A percentile compares a stretch with the other conserved stretches of the same genome.
phyloP scores from a whole-genome alignment of 768 basidiomycete species.

The Tricholoma furcatifolium region DNA sequence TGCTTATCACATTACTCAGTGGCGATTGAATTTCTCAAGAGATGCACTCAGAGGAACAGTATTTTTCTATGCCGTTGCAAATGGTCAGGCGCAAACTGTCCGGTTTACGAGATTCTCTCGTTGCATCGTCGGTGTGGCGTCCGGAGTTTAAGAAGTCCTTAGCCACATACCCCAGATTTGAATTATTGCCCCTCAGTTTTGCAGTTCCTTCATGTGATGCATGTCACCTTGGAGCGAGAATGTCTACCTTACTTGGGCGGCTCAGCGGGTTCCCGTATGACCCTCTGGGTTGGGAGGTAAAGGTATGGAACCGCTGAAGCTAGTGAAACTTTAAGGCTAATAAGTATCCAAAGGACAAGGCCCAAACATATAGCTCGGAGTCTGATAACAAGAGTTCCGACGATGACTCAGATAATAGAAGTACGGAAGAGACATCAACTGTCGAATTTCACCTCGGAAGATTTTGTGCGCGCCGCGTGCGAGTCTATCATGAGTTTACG shows the following conservation, averaged over 20 bases:
- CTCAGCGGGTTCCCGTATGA: slow-evolving; percentile 74
- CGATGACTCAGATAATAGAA: slow-evolving; percentile 19
- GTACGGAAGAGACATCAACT: slow-evolving; percentile 8
- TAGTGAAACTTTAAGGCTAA: background rate
- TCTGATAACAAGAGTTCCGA: slow-evolving; percentile 10
- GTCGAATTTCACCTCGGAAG: slow-evolving; percentile 67
- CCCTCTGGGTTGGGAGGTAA: slow-evolving; percentile 55
- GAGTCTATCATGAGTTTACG: slow-evolving; percentile 66
- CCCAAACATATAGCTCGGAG: slow-evolving; percentile 13
- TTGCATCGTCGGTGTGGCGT: slow-evolving; percentile 84
- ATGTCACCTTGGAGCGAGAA: slow-evolving; percentile 71
- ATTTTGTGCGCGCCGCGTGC: slow-evolving; percentile 71
- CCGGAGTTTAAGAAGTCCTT: slow-evolving; percentile 64
- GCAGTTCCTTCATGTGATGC: slow-evolving; percentile 74
- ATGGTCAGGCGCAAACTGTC: slow-evolving; percentile 67
- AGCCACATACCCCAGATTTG: slow-evolving; percentile 65
- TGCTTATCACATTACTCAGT: background rate
- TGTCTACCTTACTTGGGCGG: slow-evolving; percentile 61
- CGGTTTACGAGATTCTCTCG: slow-evolving; percentile 71
- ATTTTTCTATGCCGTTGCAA: slow-evolving; percentile 71
- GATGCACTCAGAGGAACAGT: slow-evolving; percentile 50
- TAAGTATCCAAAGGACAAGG: slow-evolving; percentile 2
- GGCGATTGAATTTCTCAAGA: background rate
- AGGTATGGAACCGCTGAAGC: slow-evolving; percentile 12
- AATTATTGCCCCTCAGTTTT: slow-evolving; percentile 50